Evolutionary conservation across 805 yeast species (phyloP), one percentile per base, ranked within the genome.

Genomic region (Cyberlindnera euphorbiae): DNA sequence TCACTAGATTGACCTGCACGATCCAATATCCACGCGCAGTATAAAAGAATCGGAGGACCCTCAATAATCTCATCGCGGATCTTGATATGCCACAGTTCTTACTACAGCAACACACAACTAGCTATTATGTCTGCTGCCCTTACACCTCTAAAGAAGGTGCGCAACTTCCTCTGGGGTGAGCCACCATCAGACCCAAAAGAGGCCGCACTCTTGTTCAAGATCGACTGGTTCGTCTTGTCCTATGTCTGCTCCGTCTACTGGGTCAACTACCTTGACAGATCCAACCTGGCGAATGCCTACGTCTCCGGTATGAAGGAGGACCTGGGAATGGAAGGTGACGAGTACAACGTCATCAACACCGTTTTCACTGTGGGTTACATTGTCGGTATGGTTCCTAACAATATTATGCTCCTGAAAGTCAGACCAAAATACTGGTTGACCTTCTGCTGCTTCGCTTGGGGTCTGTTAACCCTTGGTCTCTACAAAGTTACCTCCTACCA

Each of bases 251-350:
- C 48, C 16, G 36, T 48, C 12, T 52, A 48, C 32, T 52, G 56
- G 57, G 62, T 66, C 38, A 78, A 77, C 44, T 78, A 76, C 52
- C 63, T 79, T 19, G 84, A 78, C 53, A 64, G 79, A 46, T 63
- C 73, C n/a, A 77, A 76, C 35, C 55, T 75, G 26, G 58, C 70
- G 19, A 70, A 73, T 47, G 83, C 85, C 3, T 79, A 78, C 50
- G 80, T 77, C 15, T 66, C 77, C 11, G 85, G 85, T 13, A 73
- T 79, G 82, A 67, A 73, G 45, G 76, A 75, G 37, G 82, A 71
- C 32, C 45, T 75, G 36, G 43, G 56, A 5, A 60, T 75, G 64
- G 42, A 49, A 27, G 77, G 78, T n/a, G 56, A 71, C 39, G 68
- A 76, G 38, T 67, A 64, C 41, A 75, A 76, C 48, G 44, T 71